Evolutionary conservation across 805 yeast species (phyloP), one percentile per base, ranked within the genome.

Genomic region (Isabelozyma gotoi): DNA sequence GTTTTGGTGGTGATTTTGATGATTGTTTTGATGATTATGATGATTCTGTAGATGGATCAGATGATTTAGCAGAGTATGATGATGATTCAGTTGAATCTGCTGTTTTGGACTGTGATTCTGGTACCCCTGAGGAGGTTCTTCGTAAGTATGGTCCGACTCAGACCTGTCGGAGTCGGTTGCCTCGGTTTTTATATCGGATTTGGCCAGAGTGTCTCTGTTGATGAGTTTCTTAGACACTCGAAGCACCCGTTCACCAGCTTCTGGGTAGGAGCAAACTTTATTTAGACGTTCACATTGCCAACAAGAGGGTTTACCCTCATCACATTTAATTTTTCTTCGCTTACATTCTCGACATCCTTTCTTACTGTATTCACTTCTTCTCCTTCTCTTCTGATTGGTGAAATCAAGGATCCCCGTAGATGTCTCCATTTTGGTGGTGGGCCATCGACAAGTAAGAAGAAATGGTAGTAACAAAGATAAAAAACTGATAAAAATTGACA

Each of bases 261-360:
- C 47, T 2, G 66, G 67, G 40, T 65, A 65, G 15, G 55, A 53
- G 33, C 71, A 65, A 2, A 8, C 33, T 31, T 67, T 67, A 31
- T 47, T 48, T 18, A 63, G 54, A 29, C 68, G 52, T 4, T 55
- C 52, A 47, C 73, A 67, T 41, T 62, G 68, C 60, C 68, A 60
- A 45, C 74, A 68, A 43, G 40, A 52, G 34, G 60, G 68, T 44
- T 55, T 65, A 18, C 43, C 59, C 50, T 68, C 74, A 33, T 67
- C 70, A 36, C 74, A 68, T 46, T 71, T 71, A 38, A 71, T 71
- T 45, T 71, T 72, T 41, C 74, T 59, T 19, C 73, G 57, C 46
- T 71, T 71, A 49, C 77, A 72, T 44, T 68, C 74, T 14, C 62
- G 49, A 48, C 77, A 72, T 3, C 77, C 77, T 14, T 59, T 61